These are phyloP conservation scores for Hygrophorus russula DNA, from an alignment of 768 basidiomycete genomes.

Conservation along the genomic window DNA sequence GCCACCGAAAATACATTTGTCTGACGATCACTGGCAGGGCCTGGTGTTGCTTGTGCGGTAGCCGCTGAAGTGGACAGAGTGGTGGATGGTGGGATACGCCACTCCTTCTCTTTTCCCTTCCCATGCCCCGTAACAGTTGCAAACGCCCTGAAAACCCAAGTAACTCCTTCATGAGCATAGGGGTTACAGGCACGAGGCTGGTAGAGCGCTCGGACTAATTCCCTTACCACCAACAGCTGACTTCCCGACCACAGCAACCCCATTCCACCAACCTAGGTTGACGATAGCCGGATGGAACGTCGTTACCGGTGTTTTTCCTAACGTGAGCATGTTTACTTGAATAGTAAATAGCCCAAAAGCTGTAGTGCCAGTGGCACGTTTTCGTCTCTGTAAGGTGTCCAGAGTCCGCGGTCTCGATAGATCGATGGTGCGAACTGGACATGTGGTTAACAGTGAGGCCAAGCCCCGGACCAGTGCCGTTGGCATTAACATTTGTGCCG, in stretches of 20 bases:
- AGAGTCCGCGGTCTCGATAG: conserved; percentile 14
- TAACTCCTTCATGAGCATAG: conserved; percentile 6
- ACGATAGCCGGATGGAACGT: conserved; percentile 73
- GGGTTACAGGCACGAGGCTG: conserved; percentile 6
- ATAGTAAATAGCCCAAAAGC: conserved; percentile 87
- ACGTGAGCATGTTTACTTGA: conserved; percentile 99
- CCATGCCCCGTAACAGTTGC: conserved; percentile 28
- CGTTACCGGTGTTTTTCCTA: conserved; percentile 74
- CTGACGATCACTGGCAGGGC: conserved; percentile 35
- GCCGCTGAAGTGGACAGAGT: conserved; percentile 6
- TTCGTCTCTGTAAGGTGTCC: conserved; percentile 89
- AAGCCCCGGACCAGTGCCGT: conserved; percentile 1
- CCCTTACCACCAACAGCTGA: neutral
- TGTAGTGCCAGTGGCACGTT: conserved; percentile 87
- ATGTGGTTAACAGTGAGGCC: conserved; percentile 2
- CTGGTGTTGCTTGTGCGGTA: conserved; percentile 12
- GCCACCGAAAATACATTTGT: conserved; percentile 95
- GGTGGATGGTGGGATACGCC: neutral
- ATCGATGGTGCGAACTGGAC: conserved; percentile 3
- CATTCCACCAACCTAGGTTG: conserved; percentile 21
- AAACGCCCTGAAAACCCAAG: conserved; percentile 33
- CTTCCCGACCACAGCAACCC: conserved; percentile 4
- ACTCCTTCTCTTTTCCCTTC: conserved; percentile 34
- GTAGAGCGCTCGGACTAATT: neutral
- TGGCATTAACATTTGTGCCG: neutral